Base-by-base conservation (phyloP, 1,139 yeast species). In the Blastobotrys aristatus region DNA sequence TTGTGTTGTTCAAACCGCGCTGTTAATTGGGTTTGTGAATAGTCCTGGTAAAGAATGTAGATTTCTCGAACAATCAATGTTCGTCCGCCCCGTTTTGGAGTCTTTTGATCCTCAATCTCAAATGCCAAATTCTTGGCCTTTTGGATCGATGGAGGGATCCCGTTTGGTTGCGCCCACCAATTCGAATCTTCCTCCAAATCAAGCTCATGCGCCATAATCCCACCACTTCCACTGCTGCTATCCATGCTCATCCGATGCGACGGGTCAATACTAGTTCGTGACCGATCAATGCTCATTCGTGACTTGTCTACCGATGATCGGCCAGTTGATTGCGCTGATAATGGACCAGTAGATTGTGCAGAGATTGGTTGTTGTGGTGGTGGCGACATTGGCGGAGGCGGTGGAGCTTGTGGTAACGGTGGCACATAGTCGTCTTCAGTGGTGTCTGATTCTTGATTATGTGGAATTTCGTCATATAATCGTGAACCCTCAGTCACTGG, bases 11-110 rank as follows among this genome's bases (percentile, higher is more conserved):
- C 82, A 59, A 72, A 87, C 39, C 75, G 73, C 7, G 79, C 69
- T 3, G 69, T 60, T 54, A 85, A 66, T 0, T 76, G 66, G 16
- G 83, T 71, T 58, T 84, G 89, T 1, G 92, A 77, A 55, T 84
- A 80, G 61, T 86, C 95, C 52, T 77, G 79, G 62, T 82, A 84
- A 40, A 89, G 66, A 16, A 89, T 73, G 63, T 87, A 88, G 57
- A 84, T 81, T 54, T 85, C 92, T 49, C 83, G 74, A 51, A 77
- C 73, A 5, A 73, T 67, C 43, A 80, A 65, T 40, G 76, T 69
- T 31, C 61, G 51, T 21, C 79, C 78, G 11, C 80, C 79, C 55
- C 96, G 77, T 60, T 83, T 84, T 14, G 58, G 57, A 13, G 82
- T 67, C 17, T 66, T 62, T 50, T 75, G 69, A 20, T 79, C 77